phyloP scores from a whole-genome alignment of 1,284 basidiomycete genomes.

The Sphagnurus paluster region DNA sequence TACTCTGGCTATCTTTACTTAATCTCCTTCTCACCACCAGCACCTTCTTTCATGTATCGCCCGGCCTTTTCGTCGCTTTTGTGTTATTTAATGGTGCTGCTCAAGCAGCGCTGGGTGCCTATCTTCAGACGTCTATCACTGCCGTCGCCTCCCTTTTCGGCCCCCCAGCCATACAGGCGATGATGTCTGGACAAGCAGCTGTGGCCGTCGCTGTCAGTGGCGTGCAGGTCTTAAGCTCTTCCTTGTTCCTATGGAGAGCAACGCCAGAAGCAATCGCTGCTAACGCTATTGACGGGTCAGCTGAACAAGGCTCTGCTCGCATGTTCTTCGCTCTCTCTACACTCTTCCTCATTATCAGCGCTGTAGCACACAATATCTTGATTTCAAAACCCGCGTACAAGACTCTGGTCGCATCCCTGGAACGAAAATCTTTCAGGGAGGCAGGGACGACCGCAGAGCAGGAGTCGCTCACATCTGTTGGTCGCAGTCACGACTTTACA shows the following conservation, averaged over 20 bases:
- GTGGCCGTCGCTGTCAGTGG: constrained; percentile 72
- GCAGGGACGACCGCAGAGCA: constrained; percentile 33
- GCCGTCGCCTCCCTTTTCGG: constrained; percentile 76
- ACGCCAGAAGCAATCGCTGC: constrained; percentile 30
- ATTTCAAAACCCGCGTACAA: constrained; percentile 58
- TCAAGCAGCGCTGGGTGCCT: constrained; percentile 61
- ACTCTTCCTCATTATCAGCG: constrained; percentile 56
- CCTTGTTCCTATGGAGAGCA: constrained; percentile 50
- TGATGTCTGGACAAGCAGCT: constrained; percentile 77
- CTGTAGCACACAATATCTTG: constrained; percentile 56
- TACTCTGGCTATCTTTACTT: constrained; percentile 47
- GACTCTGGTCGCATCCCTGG: constrained; percentile 44
- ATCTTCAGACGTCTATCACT: constrained; percentile 68
- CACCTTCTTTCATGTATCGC: constrained; percentile 56
- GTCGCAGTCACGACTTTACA: constrained; percentile 23
- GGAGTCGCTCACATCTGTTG: constrained; percentile 33
- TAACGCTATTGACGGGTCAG: constrained; percentile 37
- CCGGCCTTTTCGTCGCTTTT: constrained; percentile 62
- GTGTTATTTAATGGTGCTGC: constrained; percentile 56
- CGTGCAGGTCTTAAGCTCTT: constrained; percentile 68
- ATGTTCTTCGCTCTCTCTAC: constrained; percentile 74
- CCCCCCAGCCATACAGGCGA: constrained; percentile 61
- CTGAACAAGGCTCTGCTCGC: constrained; percentile 65
- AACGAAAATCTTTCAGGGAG: constrained; percentile 26
- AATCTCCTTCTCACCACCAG: constrained; percentile 56